These are phyloP conservation scores for Saccharomycopsis hybrid DNA, from an alignment of 1,139 yeast species.

Conservation along the genomic window DNA sequence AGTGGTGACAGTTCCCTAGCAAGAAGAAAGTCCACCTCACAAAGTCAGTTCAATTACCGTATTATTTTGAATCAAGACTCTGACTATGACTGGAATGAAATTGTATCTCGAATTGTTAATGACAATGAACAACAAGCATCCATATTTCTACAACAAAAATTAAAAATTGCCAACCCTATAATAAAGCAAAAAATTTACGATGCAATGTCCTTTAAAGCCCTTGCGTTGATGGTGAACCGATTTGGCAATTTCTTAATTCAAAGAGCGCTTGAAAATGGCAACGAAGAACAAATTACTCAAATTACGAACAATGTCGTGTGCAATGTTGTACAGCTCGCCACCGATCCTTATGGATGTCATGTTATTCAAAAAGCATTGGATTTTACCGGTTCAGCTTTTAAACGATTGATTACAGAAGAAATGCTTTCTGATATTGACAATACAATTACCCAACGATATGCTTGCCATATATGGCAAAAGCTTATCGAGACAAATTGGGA, in stretches of 20 bases:
- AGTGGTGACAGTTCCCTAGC: too few relatives aligned
- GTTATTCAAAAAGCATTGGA: conserved; percentile 38
- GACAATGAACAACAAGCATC: conserved; percentile 38
- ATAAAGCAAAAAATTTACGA: conserved; percentile 31
- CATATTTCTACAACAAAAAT: conserved; percentile 35
- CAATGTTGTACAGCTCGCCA: conserved; percentile 29
- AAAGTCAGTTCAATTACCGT: not conserved
- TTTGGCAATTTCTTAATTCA: conserved; percentile 39
- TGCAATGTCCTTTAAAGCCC: conserved; percentile 30
- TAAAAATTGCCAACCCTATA: conserved; percentile 29
- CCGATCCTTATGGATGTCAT: conserved; percentile 38
- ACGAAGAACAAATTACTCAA: conserved; percentile 28
- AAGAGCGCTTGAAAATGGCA: conserved; percentile 35
- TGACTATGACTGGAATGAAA: conserved; percentile 20
- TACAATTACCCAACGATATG: conserved; percentile 34
- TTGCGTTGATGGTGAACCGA: conserved; percentile 33
- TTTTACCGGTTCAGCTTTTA: conserved; percentile 28
- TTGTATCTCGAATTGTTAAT: conserved; percentile 32
- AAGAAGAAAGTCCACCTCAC: not conserved
- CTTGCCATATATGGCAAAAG: conserved; percentile 42
- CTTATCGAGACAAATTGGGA: conserved; percentile 35
- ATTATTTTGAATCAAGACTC: not conserved
- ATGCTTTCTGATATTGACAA: conserved; percentile 29
- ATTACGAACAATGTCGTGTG: conserved; percentile 31
- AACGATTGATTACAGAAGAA: conserved; percentile 31